Conservation (phyloP, 2,329 filamentous ascomycete genomes). For the Microdochium bolleyi region DNA sequence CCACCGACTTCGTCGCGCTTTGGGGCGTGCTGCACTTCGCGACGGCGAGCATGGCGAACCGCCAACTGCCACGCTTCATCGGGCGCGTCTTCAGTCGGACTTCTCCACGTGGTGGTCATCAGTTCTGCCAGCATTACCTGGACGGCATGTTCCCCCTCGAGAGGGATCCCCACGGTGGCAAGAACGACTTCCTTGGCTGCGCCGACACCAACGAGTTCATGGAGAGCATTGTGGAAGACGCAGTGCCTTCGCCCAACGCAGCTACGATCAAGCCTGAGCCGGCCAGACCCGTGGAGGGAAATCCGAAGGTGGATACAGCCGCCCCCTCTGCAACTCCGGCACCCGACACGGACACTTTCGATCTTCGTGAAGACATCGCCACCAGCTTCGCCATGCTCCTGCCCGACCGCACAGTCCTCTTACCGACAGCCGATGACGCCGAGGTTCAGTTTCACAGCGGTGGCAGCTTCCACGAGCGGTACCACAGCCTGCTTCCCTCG, state of each 20-base stretch:
- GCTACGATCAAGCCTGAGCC: background rate
- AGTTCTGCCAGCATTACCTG: slow-evolving; percentile 54
- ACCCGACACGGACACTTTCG: background rate
- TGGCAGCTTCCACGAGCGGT: slow-evolving; percentile 10
- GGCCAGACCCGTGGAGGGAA: background rate
- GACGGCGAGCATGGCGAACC: slow-evolving; percentile 27
- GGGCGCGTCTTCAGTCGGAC: slow-evolving; percentile 52
- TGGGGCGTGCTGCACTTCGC: slow-evolving; percentile 69
- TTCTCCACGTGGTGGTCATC: slow-evolving; percentile 43
- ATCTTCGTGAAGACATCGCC: background rate
- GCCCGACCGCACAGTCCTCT: background rate
- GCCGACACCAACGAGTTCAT: slow-evolving; percentile 50
- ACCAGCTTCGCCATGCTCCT: background rate
- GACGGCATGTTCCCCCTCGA: slow-evolving; percentile 52
- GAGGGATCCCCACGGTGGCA: slow-evolving; percentile 29
- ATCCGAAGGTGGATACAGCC: background rate
- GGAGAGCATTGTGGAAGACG: slow-evolving; percentile 41
- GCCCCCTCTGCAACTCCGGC: background rate
- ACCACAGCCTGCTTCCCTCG: slow-evolving; percentile 14
- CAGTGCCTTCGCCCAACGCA: slow-evolving; percentile 1
- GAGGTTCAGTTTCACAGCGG: slow-evolving; percentile 29
- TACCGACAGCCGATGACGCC: slow-evolving; percentile 13
- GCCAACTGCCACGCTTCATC: slow-evolving; percentile 43
- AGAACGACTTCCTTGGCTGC: slow-evolving; percentile 26
- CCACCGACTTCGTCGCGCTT: slow-evolving; percentile 63